Conservation (phyloP, 129 eudicot genomes). For the Flaveria sonorensis region DNA sequence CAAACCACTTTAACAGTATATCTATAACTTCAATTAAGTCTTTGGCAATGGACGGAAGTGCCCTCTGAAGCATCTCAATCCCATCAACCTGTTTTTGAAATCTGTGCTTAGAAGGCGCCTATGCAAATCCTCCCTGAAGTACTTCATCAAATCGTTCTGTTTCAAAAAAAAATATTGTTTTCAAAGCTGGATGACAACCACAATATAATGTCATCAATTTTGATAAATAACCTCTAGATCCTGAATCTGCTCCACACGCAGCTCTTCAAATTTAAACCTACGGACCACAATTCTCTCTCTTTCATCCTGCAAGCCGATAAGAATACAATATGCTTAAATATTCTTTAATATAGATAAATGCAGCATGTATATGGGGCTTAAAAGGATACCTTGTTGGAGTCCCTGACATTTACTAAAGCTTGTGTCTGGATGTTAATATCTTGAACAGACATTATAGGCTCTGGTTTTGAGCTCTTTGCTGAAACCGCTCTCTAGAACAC, state of each 20-base stretch:
- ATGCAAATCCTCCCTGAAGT: constrained; percentile 91
- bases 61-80: constrained; percentile 96
- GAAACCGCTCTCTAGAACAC: constrained; percentile 58
- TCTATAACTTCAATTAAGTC: constrained; percentile 85
- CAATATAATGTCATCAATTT: not conserved
- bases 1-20: constrained; percentile 89
- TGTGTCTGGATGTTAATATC: constrained; percentile 84
- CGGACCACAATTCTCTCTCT: constrained; percentile 94
- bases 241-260: constrained; percentile 92
- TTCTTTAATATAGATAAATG: not conserved
- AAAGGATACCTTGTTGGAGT: constrained; percentile 78
- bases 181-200: not conserved
- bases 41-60: constrained; percentile 70
- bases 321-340: constrained; percentile 8
- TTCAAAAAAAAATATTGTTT: not conserved
- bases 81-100: constrained; percentile 98
- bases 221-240: constrained; percentile 79
- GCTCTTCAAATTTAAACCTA: constrained; percentile 91
- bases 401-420: constrained; percentile 78
- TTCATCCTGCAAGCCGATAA: constrained; percentile 68
- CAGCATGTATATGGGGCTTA: not conserved
- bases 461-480: constrained; percentile 71
- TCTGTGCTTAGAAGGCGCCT: constrained; percentile 84
- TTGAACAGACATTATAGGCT: constrained; percentile 80
- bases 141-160: constrained; percentile 87